These are phyloP conservation scores for Xylariaceae sp. DNA, from an alignment of 2,329 filamentous ascomycete species.

Conservation along the genomic window DNA sequence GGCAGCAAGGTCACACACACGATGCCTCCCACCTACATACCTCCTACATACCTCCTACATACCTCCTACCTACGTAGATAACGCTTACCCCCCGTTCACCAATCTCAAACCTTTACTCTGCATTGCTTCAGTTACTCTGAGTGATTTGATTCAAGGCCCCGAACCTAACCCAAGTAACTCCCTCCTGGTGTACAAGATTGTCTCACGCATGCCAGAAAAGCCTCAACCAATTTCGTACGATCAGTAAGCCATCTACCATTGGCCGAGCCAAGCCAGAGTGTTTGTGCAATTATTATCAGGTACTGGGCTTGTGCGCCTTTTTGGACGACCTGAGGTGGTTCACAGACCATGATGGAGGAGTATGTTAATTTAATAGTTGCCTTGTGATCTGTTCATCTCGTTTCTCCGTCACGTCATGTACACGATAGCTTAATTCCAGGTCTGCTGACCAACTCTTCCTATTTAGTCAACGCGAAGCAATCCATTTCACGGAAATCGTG, in stretches of 20 bases:
- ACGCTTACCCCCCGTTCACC: background rate
- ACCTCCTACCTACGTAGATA: background rate
- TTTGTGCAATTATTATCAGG: slow-evolving; percentile 15
- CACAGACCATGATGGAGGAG: slow-evolving; percentile 6
- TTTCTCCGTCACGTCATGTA: slow-evolving; percentile 4
- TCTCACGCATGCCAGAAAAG: background rate
- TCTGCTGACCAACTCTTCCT: slow-evolving; percentile 15
- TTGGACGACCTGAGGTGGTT: slow-evolving; percentile 15
- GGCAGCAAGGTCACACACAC: no score
- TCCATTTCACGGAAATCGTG: slow-evolving; percentile 38
- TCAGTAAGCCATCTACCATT: slow-evolving; percentile 6
- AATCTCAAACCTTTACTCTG: background rate
- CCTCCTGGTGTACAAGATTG: background rate
- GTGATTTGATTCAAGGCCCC: background rate
- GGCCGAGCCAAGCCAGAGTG: slow-evolving; percentile 12
- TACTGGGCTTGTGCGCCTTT: slow-evolving; percentile 9
- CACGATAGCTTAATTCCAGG: slow-evolving; percentile 3
- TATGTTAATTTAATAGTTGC: no score
- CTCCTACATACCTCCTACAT: background rate
- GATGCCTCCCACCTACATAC: no score
- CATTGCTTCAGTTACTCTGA: background rate
- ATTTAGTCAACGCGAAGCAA: slow-evolving; percentile 38
- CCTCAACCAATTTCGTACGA: background rate
- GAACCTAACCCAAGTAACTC: background rate
- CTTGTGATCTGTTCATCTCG: background rate